phyloP scores from a whole-genome alignment of 2,329 filamentous ascomycete genomes.

The Remersonia thermophila region DNA sequence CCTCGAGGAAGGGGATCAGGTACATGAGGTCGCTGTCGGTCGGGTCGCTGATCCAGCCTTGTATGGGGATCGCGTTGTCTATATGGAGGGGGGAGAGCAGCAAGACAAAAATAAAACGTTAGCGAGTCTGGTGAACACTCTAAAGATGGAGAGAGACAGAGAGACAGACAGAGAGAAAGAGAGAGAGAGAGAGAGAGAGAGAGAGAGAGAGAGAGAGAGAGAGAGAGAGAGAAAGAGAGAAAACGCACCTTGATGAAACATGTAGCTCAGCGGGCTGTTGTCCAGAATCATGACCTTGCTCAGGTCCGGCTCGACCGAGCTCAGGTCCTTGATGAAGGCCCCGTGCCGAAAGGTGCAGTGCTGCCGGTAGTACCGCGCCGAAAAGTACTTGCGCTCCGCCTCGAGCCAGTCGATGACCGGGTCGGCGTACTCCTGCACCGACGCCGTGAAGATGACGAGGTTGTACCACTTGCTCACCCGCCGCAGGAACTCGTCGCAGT shows the following conservation, averaged over 20 bases:
- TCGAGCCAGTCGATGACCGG: conserved; percentile 98
- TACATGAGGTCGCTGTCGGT: conserved; percentile 93
- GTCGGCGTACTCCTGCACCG: conserved; percentile 96
- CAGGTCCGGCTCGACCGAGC: conserved; percentile 88
- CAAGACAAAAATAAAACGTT: background rate
- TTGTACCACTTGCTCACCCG: conserved; percentile 94
- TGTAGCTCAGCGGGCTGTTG: conserved; percentile 95
- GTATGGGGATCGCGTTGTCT: conserved; percentile 99
- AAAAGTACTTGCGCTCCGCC: conserved; percentile 92
- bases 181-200: background rate
- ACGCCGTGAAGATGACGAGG: conserved; percentile 89
- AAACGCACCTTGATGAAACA: conserved; percentile 85
- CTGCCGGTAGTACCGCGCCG: conserved; percentile 84
- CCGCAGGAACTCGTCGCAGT: conserved; percentile 92
- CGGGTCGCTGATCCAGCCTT: conserved; percentile 98
- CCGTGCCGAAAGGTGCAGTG: conserved; percentile 94
- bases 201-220: no score
- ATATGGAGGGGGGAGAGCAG: conserved; percentile 14
- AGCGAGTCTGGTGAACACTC: no score
- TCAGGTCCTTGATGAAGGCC: conserved; percentile 95
- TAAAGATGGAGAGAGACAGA: no score
- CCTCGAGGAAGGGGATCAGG: conserved; percentile 83
- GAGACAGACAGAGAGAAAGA: no score
- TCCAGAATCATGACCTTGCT: conserved; percentile 98
- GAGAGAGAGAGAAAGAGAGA: background rate